Evolutionary conservation across 345 rosid species (phyloP).

Genomic region (Euphorbia pulcherrima): DNA sequence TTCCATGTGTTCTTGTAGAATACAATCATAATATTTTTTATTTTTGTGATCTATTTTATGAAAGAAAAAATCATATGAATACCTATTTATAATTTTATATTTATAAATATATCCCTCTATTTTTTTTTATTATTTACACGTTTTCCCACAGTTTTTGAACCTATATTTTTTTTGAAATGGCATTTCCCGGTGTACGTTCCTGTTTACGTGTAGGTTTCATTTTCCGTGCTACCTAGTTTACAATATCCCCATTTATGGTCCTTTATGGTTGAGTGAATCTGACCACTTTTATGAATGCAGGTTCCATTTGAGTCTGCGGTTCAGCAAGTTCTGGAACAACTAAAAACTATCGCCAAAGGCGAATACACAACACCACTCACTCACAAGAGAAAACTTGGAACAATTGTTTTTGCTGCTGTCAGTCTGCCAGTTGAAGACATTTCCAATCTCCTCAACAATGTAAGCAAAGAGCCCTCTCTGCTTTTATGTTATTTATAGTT

Average conservation of each 20-base stretch:
- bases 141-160: no score
- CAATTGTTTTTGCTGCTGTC: conserved; percentile 76
- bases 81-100: no score
- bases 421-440: conserved; percentile 55
- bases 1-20: no score
- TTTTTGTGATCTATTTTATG: no score
- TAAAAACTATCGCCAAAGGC: conserved; percentile 57
- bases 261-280: background rate
- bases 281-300: conserved; percentile 25
- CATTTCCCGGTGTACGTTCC: no score
- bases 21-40: no score
- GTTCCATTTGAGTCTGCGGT: conserved; percentile 77
- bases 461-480: conserved; percentile 27
- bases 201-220: no score
- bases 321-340: conserved; percentile 66
- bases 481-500: background rate
- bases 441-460: conserved; percentile 51
- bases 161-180: no score
- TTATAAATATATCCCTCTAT: no score
- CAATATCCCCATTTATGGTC: background rate
- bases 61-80: no score
- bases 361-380: conserved; percentile 58
- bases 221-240: no score
- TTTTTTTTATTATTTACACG: no score
- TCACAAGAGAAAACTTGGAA: conserved; percentile 62